Base-by-base conservation (phyloP, 192 early-diverging fungal genomes). In the Glomus cerebriforme region DNA sequence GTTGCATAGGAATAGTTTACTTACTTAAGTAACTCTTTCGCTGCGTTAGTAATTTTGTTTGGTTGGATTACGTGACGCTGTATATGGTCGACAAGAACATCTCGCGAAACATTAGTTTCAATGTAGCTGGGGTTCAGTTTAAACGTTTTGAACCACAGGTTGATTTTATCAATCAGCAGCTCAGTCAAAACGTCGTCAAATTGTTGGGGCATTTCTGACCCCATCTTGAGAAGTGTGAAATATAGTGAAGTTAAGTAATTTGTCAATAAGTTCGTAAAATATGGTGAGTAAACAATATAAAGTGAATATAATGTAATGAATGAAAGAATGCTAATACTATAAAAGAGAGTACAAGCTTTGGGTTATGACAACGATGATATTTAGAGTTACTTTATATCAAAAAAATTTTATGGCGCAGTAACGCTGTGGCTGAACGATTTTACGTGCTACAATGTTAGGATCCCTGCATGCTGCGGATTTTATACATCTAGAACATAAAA, bases 181-280 rank as follows among this genome's bases (percentile, higher is more conserved):
- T 68, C 66, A 2, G 66, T 68, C 9, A 68, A 34, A 35, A 68
- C 66, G 32, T 68, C 66, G 66, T 68, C 66, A 34, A 68, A 68
- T 27, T 68, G 66, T 37, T 68, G 66, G 47, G 47, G 47, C 47
- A 54, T 54, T 19, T 54, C 47, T 54, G 47, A 54, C 47, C 47
- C 47, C 47, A 54, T 54, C 47, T 54, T 54, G 17, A 54, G 47
- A 54, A 54, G 47, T 54, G 17, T 54, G 47, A 54, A 54, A 54
- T 43, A 43, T 54, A 54, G 47, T 13, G 17, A 54, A 49, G 17
- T 49, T n/a, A 49, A 54, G 47, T 54, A 54, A 54, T 54, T 54
- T 22, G 15, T 15, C 12, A 43, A 43, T 12, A 54, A 54, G 47
- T 54, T 54, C 47, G 47, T 54, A 4, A 22, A 54, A 54, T 54